These are phyloP conservation scores for Chytridiales sp. DNA, from an alignment of 371 early-diverging fungal species.

Conservation along the genomic window DNA sequence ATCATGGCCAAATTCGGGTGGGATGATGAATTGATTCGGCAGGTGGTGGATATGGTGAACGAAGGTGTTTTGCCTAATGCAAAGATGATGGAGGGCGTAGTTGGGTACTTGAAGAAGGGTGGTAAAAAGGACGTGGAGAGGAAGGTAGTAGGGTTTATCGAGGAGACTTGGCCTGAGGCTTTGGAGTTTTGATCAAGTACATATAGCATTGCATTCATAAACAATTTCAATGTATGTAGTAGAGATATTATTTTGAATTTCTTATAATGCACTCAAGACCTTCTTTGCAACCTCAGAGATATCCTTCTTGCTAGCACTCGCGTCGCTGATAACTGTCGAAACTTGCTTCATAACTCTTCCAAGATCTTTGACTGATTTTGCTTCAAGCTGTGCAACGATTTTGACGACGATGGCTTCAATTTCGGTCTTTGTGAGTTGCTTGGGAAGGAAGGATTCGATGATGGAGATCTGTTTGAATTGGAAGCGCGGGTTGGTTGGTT, in stretches of 20 bases:
- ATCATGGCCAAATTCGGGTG: conserved; percentile 23
- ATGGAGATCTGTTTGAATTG: conserved; percentile 15
- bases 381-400: conserved; percentile 26
- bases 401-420: conserved; percentile 27
- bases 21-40: conserved; percentile 17
- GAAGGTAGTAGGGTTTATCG: conserved; percentile 23
- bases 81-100: conserved; percentile 6
- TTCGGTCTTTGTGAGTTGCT: conserved; percentile 33
- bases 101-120: conserved; percentile 5
- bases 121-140: conserved; percentile 1
- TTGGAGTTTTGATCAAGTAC: no score
- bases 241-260: no score
- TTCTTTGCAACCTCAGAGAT: conserved; percentile 20
- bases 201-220: no score
- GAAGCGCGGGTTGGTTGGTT: neutral
- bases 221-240: no score
- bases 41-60: conserved; percentile 28
- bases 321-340: neutral
- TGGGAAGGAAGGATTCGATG: conserved; percentile 33
- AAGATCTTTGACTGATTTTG: conserved; percentile 36
- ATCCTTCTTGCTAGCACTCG: conserved; percentile 32
- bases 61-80: conserved; percentile 4
- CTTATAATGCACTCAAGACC: conserved; percentile 17
- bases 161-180: conserved; percentile 33
- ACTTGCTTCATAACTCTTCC: conserved; percentile 43